Evolutionary conservation across 345 rosid species (phyloP).

Genomic region (Acer negundo): DNA sequence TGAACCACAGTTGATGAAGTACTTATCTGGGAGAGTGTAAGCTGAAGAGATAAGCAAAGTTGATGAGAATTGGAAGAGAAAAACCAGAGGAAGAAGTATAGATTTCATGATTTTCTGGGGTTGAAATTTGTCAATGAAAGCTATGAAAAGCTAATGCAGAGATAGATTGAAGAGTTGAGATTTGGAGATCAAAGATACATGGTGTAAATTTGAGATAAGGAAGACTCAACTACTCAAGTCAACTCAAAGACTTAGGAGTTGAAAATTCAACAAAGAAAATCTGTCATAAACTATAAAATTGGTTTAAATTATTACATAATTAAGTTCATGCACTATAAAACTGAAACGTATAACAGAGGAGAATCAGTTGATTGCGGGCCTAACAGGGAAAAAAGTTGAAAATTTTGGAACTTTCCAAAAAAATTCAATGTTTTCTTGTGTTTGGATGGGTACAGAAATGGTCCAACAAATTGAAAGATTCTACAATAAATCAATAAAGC

Average conservation of each 20-base stretch:
- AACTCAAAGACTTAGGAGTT: background rate
- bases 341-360: no score
- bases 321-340: no score
- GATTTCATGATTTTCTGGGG: background rate
- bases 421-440: background rate
- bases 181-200: background rate
- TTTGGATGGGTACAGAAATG: background rate
- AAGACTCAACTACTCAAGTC: background rate
- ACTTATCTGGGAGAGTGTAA: conserved; percentile 38
- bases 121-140: conserved; percentile 18
- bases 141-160: background rate
- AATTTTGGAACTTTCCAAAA: background rate
- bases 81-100: conserved; percentile 18
- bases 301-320: no score
- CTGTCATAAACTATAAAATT: no score
- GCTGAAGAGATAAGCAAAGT: conserved; percentile 12
- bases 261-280: background rate
- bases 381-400: background rate
- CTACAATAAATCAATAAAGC: background rate
- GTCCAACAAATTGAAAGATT: background rate
- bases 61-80: conserved; percentile 15
- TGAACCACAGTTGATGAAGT: conserved; percentile 63
- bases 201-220: background rate
- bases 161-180: background rate
- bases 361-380: background rate